These are phyloP conservation scores for Paecilomyces sp. DNA, from an alignment of 2,329 filamentous ascomycete genomes.

Conservation along the genomic window DNA sequence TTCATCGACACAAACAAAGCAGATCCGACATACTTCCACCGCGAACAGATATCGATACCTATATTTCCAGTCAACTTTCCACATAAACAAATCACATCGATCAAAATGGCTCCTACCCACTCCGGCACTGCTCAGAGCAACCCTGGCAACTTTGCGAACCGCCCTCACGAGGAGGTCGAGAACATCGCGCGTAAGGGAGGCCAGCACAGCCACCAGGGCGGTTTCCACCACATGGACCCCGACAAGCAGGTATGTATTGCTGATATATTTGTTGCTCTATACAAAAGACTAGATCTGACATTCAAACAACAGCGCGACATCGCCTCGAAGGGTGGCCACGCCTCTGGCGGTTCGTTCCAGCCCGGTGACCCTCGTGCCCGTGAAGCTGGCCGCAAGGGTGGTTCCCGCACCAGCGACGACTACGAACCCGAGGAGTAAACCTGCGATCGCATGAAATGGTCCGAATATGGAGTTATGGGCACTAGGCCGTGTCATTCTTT, in stretches of 20 bases:
- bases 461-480: background rate
- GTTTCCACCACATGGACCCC: constrained; percentile 25
- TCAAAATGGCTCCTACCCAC: background rate
- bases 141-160: constrained; percentile 48
- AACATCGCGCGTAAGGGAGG: constrained; percentile 46
- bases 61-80: background rate
- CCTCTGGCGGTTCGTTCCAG: constrained; percentile 11
- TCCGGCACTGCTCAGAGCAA: constrained; percentile 25
- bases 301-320: constrained; percentile 6
- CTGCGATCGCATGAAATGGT: background rate
- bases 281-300: background rate
- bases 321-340: constrained; percentile 8
- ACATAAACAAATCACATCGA: background rate
- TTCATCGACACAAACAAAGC: background rate
- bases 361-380: constrained; percentile 8
- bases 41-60: background rate
- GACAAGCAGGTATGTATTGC: constrained; percentile 3
- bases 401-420: background rate
- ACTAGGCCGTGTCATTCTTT: background rate
- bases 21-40: background rate
- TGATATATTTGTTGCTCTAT: background rate
- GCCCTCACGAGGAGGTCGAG: constrained; percentile 42
- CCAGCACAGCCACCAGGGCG: constrained; percentile 30
- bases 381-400: constrained; percentile 12
- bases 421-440: background rate